Percentiles rank a stretch among this genome's conserved stretches.
Evolutionary conservation across 345 rosid species (phyloP).

Genomic region (Bruguiera gymnorhiza): DNA sequence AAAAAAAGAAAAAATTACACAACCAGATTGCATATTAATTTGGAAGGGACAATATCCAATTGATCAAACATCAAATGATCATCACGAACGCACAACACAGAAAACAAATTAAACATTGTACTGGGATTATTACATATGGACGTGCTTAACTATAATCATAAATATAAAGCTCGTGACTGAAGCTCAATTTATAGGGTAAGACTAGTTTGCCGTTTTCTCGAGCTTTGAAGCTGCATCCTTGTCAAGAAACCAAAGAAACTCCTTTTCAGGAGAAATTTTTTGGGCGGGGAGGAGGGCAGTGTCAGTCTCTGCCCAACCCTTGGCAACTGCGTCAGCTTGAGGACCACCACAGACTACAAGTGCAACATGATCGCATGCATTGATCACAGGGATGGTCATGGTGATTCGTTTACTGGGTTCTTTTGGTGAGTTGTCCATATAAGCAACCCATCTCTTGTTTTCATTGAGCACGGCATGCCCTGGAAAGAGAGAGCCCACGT

Average conservation of each 20-base stretch:
- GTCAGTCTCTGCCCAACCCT: neutral
- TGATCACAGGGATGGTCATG: neutral
- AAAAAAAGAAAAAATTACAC: too few relatives aligned
- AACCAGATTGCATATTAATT: too few relatives aligned
- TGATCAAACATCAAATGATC: too few relatives aligned
- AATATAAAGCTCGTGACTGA: too few relatives aligned
- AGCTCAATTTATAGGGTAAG: too few relatives aligned
- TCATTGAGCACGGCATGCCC: neutral
- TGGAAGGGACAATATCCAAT: too few relatives aligned
- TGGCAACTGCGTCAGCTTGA: neutral
- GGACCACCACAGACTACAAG: neutral
- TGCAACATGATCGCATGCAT: neutral
- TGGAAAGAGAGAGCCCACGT: neutral
- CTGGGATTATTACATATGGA: too few relatives aligned
- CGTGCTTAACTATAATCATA: too few relatives aligned
- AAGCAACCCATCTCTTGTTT: slow-evolving; percentile 1
- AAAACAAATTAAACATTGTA: too few relatives aligned
- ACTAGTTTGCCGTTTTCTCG: neutral
- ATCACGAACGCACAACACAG: too few relatives aligned
- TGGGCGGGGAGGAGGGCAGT: neutral
- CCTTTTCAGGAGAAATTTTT: neutral
- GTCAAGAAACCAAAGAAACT: neutral
- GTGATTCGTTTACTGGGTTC: neutral
- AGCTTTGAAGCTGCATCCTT: neutral
- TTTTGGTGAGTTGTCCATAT: neutral